Percentiles rank a stretch among this genome's conserved stretches.
Conservation (phyloP, 1,139 yeast genomes). For the Geotrichum siamense region DNA sequence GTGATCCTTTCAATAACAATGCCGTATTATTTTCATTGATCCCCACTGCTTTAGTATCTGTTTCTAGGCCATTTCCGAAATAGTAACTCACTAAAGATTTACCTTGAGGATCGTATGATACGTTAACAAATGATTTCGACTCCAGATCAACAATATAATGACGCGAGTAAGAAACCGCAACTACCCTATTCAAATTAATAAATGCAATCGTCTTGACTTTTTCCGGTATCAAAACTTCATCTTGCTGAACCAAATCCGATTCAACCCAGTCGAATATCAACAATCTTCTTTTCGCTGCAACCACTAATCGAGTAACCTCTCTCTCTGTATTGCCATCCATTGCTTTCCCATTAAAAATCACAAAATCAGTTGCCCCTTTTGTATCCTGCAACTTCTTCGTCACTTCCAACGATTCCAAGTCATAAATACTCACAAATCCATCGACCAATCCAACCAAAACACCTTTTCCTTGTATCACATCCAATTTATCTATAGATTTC, state of each 20-base stretch:
- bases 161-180: slow-evolving; percentile 33
- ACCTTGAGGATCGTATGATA: slow-evolving; percentile 9
- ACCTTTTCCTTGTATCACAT: slow-evolving; percentile 34
- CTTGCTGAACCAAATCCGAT: slow-evolving; percentile 28
- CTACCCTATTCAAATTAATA: slow-evolving; percentile 31
- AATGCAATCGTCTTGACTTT: slow-evolving; percentile 34
- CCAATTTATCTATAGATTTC: slow-evolving; percentile 31
- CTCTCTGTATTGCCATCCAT: not conserved
- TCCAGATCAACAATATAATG: slow-evolving; percentile 26
- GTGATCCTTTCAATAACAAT: slow-evolving; percentile 27
- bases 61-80: slow-evolving; percentile 23
- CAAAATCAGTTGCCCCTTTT: slow-evolving; percentile 34
- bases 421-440: slow-evolving; percentile 33
- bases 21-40: slow-evolving; percentile 20
- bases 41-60: slow-evolving; percentile 20
- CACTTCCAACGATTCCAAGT: slow-evolving; percentile 30
- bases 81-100: slow-evolving; percentile 17
- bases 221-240: slow-evolving; percentile 35
- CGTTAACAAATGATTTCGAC: slow-evolving; percentile 17
- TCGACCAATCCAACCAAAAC: slow-evolving; percentile 34
- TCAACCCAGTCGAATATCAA: slow-evolving; percentile 37
- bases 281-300: slow-evolving; percentile 34
- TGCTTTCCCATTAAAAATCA: slow-evolving; percentile 26
- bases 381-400: slow-evolving; percentile 34
- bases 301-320: slow-evolving; percentile 31